These are phyloP conservation scores for Fragilaria radians DNA, from an alignment of 108 stramenopile genomes.

Conservation along the genomic window DNA sequence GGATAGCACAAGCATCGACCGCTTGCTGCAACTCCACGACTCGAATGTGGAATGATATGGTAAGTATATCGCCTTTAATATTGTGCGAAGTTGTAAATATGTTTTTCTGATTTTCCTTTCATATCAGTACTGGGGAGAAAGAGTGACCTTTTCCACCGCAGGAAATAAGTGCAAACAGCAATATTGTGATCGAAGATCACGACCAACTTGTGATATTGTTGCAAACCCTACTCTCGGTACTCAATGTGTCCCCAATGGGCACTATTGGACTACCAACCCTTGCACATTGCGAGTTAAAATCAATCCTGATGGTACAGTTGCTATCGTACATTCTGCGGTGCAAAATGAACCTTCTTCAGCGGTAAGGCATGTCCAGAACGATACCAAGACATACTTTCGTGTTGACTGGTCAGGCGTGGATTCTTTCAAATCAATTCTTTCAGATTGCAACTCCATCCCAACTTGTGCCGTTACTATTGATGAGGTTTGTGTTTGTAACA, in stretches of 20 bases:
- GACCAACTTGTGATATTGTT: slow-evolving; percentile 2
- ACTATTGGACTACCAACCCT: slow-evolving; percentile 31
- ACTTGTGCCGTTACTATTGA: too few species aligned
- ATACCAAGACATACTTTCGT: slow-evolving; percentile 14
- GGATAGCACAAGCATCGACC: slow-evolving; percentile 14
- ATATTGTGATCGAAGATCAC: slow-evolving; percentile 9
- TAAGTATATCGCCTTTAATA: too few species aligned
- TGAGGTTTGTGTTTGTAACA: too few species aligned
- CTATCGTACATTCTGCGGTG: slow-evolving; percentile 40
- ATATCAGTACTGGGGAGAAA: slow-evolving; percentile 6
- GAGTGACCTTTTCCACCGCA: slow-evolving; percentile 17
- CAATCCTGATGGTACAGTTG: slow-evolving; percentile 37
- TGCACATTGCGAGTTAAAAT: slow-evolving; percentile 48
- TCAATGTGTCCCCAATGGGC: not conserved
- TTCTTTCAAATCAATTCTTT: not conserved
- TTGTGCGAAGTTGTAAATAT: too few species aligned
- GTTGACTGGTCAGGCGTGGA: slow-evolving; percentile 12
- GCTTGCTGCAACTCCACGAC: slow-evolving; percentile 3
- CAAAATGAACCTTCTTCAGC: slow-evolving; percentile 1
- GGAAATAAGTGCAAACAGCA: slow-evolving; percentile 10
- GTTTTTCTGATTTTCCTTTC: too few species aligned
- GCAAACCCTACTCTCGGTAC: not conserved
- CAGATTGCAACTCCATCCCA: too few species aligned
- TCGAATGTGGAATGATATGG: too few species aligned
- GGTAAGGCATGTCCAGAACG: slow-evolving; percentile 3